phyloP scores from a whole-genome alignment of 176 grass and related monocot species.

The Avena sativa region DNA sequence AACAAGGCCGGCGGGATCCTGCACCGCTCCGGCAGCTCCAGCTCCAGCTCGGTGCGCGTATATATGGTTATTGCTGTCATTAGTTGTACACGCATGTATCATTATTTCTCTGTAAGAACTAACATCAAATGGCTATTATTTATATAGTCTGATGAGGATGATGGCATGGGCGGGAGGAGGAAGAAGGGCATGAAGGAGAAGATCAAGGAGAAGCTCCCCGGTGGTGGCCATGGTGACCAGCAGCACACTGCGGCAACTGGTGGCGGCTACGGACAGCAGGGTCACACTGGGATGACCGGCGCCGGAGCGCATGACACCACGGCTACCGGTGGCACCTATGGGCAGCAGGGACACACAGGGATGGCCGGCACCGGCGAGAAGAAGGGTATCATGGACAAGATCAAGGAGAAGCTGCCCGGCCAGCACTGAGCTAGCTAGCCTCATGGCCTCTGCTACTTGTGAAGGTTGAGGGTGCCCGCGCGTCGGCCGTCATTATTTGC shows the following conservation, averaged over 20 bases:
- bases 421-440: neutral
- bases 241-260: neutral
- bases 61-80: neutral
- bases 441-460: neutral
- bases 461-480: neutral
- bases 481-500: neutral
- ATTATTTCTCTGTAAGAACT: neutral
- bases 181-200: constrained; percentile 30
- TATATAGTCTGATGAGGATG: neutral
- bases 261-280: neutral
- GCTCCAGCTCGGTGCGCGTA: constrained; percentile 6
- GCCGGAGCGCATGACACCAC: neutral
- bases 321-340: neutral
- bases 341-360: neutral
- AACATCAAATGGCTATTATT: too few relatives aligned
- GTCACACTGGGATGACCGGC: neutral
- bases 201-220: constrained; percentile 24
- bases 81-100: neutral
- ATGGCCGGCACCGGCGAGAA: constrained; percentile 14
- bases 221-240: neutral
- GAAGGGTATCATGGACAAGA: constrained; percentile 23
- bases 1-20: constrained; percentile 16
- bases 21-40: constrained; percentile 26
- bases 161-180: constrained; percentile 22
- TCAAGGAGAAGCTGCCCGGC: constrained; percentile 14